Evolutionary conservation across 179 eudicot species (phyloP).

Genomic region (Camellia oleifera): DNA sequence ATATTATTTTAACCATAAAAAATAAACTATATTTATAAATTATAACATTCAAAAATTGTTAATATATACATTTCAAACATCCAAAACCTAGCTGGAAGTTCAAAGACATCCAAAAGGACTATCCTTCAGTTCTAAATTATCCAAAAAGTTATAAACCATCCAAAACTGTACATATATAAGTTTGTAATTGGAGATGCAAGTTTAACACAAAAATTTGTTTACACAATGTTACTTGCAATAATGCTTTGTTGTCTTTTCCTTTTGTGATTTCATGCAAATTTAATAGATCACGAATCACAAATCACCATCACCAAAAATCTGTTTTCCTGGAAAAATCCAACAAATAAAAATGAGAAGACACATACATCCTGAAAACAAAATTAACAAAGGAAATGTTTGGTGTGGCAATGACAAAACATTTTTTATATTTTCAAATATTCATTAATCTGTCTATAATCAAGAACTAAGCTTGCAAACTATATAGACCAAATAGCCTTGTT

Average conservation of each 20-base stretch:
- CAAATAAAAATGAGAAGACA: no score
- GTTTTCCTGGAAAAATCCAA: conserved; percentile 69
- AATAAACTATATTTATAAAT: no score
- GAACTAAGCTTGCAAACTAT: neutral
- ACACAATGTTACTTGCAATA: conserved; percentile 99
- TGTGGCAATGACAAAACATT: neutral
- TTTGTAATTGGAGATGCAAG: neutral
- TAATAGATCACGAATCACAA: conserved; percentile 94
- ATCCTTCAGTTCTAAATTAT: no score
- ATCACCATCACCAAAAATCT: conserved; percentile 99
- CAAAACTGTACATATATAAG: no score
- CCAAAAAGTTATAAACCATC: no score
- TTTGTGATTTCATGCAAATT: conserved; percentile 92
- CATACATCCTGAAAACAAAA: neutral
- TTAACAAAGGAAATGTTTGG: neutral
- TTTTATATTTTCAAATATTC: neutral
- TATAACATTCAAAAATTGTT: no score
- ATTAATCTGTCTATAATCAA: neutral
- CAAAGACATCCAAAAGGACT: no score
- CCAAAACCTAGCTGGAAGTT: no score
- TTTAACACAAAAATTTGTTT: conserved; percentile 19
- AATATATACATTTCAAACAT: no score
- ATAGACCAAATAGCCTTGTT: neutral
- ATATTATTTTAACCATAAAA: no score
- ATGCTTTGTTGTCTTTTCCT: conserved; percentile 99